Conservation (phyloP, 305 asterid genomes). For the Coffea humblotiana region DNA sequence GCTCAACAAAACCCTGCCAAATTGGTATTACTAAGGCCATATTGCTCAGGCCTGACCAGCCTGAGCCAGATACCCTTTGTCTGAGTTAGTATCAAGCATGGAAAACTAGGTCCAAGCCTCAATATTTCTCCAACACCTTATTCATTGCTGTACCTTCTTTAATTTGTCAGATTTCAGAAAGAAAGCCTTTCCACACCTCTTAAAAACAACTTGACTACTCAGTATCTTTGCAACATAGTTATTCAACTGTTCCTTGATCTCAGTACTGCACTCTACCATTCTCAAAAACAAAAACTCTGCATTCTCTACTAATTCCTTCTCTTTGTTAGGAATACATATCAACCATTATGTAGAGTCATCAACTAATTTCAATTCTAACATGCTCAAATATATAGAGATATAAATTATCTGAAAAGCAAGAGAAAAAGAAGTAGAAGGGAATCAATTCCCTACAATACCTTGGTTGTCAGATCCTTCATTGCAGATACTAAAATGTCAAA, state of each 20-base stretch:
- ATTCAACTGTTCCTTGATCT: background rate
- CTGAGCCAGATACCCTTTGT: background rate
- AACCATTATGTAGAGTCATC: background rate
- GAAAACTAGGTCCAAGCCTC: background rate
- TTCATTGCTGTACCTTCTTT: too few species aligned
- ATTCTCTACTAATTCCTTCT: background rate
- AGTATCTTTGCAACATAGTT: background rate
- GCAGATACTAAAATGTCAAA: slow-evolving; percentile 89
- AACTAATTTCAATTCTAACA: background rate
- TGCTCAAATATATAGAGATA: background rate
- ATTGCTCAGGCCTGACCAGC: background rate
- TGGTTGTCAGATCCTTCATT: slow-evolving; percentile 66
- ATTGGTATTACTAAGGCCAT: background rate
- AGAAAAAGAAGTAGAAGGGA: slow-evolving; percentile 7
- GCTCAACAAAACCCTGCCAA: background rate
- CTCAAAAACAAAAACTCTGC: background rate
- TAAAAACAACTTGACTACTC: background rate
- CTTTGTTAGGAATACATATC: background rate
- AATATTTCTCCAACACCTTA: background rate
- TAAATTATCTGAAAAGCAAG: background rate
- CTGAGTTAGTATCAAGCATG: too few species aligned
- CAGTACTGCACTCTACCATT: background rate
- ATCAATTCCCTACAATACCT: slow-evolving; percentile 48
- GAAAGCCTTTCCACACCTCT: background rate
- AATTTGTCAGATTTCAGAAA: background rate